These are phyloP conservation scores for Strobilomyces dryophilus DNA, from an alignment of 768 basidiomycete genomes.

Conservation along the genomic window DNA sequence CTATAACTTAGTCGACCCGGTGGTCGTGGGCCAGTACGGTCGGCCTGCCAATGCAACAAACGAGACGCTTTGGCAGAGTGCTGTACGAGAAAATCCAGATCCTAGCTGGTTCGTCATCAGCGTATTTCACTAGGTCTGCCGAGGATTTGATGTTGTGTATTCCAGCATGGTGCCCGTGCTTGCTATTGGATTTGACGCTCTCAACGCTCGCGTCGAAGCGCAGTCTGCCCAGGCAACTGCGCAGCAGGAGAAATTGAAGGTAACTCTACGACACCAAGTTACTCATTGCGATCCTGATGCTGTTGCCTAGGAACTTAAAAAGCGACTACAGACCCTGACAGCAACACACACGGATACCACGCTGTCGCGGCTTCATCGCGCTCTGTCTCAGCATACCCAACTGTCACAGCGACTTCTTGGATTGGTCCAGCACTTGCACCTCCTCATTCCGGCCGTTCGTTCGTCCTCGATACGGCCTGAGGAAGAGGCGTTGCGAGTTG, in stretches of 20 bases:
- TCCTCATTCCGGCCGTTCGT: constrained; percentile 73
- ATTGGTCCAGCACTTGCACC: constrained; percentile 71
- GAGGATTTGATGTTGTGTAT: constrained; percentile 1
- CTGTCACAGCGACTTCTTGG: constrained; percentile 64
- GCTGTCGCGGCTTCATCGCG: constrained; percentile 60
- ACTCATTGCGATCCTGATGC: constrained; percentile 3
- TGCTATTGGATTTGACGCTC: constrained; percentile 77
- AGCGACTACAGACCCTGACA: constrained; percentile 55
- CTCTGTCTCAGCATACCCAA: constrained; percentile 61
- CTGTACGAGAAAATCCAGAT: constrained; percentile 78
- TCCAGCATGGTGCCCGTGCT: constrained; percentile 73
- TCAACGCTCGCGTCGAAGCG: constrained; percentile 73
- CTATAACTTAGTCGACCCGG: constrained; percentile 78
- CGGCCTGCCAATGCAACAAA: constrained; percentile 71
- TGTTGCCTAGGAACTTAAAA: constrained; percentile 55
- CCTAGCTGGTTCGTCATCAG: constrained; percentile 52
- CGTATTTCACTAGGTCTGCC: neutral
- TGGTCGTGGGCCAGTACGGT: constrained; percentile 58
- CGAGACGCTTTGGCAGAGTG: constrained; percentile 74
- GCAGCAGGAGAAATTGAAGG: constrained; percentile 66
- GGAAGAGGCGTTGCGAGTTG: constrained; percentile 70
- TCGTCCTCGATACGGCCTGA: constrained; percentile 73
- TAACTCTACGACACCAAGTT: constrained; percentile 15
- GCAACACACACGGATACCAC: constrained; percentile 65
- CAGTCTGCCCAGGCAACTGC: constrained; percentile 62